phyloP scores from a whole-genome alignment of 805 yeast genomes.

The Candida mattraensis region DNA sequence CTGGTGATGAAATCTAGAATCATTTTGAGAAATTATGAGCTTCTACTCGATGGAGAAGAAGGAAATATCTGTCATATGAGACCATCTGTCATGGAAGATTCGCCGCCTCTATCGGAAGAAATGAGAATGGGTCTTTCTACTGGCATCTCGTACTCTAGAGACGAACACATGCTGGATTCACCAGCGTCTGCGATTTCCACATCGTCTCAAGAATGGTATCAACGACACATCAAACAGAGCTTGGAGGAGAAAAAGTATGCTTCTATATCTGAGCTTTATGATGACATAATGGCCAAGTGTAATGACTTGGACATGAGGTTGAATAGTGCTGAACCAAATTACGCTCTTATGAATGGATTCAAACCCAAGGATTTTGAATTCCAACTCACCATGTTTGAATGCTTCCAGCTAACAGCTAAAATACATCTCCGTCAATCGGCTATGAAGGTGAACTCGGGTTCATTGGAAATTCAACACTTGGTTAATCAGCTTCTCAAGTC shows the following conservation, averaged over 20 bases:
- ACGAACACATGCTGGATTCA: too few species aligned
- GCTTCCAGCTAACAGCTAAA: slow-evolving; percentile 67
- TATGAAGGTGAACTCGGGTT: slow-evolving; percentile 55
- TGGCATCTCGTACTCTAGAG: too few species aligned
- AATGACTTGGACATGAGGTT: slow-evolving; percentile 49
- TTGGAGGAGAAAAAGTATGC: slow-evolving; percentile 16
- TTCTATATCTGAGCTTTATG: slow-evolving; percentile 36
- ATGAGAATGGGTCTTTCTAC: too few species aligned
- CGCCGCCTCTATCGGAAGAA: slow-evolving; percentile 5
- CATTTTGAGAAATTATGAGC: slow-evolving; percentile 25
- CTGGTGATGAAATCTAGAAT: slow-evolving; percentile 54
- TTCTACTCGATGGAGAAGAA: too few species aligned
- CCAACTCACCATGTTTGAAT: slow-evolving; percentile 70
- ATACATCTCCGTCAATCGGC: slow-evolving; percentile 69
- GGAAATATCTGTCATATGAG: not conserved
- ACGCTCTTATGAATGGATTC: slow-evolving; percentile 39
- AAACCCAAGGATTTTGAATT: slow-evolving; percentile 53
- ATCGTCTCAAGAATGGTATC: slow-evolving; percentile 19
- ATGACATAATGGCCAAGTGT: slow-evolving; percentile 35
- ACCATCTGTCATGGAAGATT: not conserved
- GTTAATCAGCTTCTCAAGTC: slow-evolving; percentile 53
- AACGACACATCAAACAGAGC: slow-evolving; percentile 17
- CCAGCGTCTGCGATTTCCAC: slow-evolving; percentile 25
- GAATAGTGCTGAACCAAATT: slow-evolving; percentile 52
- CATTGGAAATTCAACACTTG: slow-evolving; percentile 62